Evolutionary conservation across 768 basidiomycete species (phyloP).

Genomic region (Mycena epipterygia): DNA sequence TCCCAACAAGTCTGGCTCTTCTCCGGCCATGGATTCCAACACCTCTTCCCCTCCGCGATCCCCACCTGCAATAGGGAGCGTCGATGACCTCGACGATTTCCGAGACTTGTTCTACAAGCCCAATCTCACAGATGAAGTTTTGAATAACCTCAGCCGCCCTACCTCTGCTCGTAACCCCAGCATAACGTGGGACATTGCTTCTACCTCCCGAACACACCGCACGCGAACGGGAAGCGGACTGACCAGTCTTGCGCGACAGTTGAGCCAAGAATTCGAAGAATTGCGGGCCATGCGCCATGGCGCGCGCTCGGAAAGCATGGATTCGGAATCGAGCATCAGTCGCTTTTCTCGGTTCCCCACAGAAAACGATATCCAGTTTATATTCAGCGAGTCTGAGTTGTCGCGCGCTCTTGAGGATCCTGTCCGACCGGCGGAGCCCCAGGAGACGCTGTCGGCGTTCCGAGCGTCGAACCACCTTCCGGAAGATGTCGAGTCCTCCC

Average conservation of each 20-base stretch:
- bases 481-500: conserved; percentile 63
- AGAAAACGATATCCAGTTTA: conserved; percentile 31
- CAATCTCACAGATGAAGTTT: conserved; percentile 38
- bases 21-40: conserved; percentile 41
- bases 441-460: conserved; percentile 52
- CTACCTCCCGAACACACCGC: conserved; percentile 39
- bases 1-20: conserved; percentile 41
- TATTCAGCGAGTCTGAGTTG: conserved; percentile 41
- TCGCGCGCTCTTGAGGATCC: conserved; percentile 21
- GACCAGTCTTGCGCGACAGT: conserved; percentile 63
- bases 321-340: conserved; percentile 44
- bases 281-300: conserved; percentile 49
- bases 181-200: conserved; percentile 52
- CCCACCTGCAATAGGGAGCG: conserved; percentile 68
- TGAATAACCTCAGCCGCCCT: conserved; percentile 45
- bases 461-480: conserved; percentile 58
- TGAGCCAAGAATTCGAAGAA: conserved; percentile 64
- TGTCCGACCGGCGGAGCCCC: conserved; percentile 34
- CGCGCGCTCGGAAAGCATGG: conserved; percentile 40
- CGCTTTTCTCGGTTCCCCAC: conserved; percentile 33
- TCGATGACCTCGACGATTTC: conserved; percentile 81
- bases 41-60: conserved; percentile 57
- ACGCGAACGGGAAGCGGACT: conserved; percentile 59
- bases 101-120: conserved; percentile 82
- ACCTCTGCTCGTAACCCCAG: conserved; percentile 35